Conservation (phyloP, 1,284 basidiomycete species). For the Rhizoctonia solani region DNA sequence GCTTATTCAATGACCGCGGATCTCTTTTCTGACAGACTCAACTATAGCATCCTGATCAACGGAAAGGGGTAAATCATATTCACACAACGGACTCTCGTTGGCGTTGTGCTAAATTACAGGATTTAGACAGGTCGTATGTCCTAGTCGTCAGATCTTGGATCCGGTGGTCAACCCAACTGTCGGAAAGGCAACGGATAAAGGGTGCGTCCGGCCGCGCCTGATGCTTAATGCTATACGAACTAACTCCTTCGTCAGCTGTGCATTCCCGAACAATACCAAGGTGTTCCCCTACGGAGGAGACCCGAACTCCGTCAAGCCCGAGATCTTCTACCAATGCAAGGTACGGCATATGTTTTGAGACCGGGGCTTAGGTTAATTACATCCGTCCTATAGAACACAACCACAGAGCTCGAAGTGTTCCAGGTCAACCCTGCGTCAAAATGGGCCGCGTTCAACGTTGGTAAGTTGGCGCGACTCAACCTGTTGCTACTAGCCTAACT, state of each 20-base stretch:
- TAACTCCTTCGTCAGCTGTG: neutral
- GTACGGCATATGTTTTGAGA: too few species aligned
- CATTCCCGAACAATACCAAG: conserved; percentile 23
- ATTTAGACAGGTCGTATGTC: conserved; percentile 19
- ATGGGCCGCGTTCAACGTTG: conserved; percentile 27
- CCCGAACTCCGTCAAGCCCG: neutral
- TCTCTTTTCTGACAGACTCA: neutral
- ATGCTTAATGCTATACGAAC: too few species aligned
- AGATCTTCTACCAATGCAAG: conserved; percentile 21
- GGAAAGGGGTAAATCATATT: conserved; percentile 34
- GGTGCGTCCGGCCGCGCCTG: neutral
- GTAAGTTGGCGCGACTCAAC: neutral
- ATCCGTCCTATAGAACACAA: conserved; percentile 13
- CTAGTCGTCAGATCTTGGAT: conserved; percentile 16
- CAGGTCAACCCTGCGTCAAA: conserved; percentile 18
- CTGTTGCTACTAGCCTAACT: neutral
- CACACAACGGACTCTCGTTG: too few species aligned
- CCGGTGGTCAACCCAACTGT: conserved; percentile 14
- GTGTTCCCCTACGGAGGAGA: conserved; percentile 14
- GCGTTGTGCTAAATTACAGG: too few species aligned
- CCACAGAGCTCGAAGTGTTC: conserved; percentile 19
- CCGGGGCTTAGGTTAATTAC: too few species aligned
- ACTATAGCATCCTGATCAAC: conserved; percentile 29
- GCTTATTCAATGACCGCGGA: too few species aligned
- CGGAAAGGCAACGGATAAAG: conserved; percentile 27